Evolutionary conservation across 1,284 basidiomycete species (phyloP).

Genomic region (Microbotryum scabiosae): DNA sequence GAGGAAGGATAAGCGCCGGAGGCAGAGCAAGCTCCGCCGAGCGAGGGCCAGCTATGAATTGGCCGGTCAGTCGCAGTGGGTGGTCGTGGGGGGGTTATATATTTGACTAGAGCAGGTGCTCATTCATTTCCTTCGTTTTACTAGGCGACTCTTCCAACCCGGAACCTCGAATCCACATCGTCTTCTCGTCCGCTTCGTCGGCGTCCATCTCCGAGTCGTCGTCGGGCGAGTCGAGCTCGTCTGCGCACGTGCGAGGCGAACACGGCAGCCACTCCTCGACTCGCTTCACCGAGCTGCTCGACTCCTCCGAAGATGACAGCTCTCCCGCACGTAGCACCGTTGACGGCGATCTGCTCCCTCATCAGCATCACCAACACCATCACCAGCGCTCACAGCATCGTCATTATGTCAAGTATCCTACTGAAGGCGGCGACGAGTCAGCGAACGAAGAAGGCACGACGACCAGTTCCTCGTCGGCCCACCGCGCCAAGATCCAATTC

Average conservation of each 20-base stretch:
- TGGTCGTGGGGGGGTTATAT: too few relatives aligned
- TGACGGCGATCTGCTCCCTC: not conserved
- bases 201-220: slow-evolving; percentile 10
- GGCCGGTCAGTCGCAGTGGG: slow-evolving; percentile 27
- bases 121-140: too few relatives aligned
- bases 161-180: slow-evolving; percentile 39
- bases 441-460: not conserved
- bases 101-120: too few relatives aligned
- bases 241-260: too few relatives aligned
- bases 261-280: too few relatives aligned
- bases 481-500: slow-evolving; percentile 13
- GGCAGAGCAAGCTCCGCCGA: slow-evolving; percentile 32
- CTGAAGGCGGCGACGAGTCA: not conserved
- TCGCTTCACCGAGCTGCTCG: not conserved
- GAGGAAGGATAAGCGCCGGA: slow-evolving; percentile 34
- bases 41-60: slow-evolving; percentile 42
- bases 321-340: not conserved
- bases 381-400: not conserved
- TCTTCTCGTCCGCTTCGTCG: slow-evolving; percentile 34
- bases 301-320: not conserved
- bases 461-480: not conserved
- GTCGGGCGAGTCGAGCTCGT: slow-evolving; percentile 6
- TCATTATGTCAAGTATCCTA: not conserved
- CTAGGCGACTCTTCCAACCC: slow-evolving; percentile 23
- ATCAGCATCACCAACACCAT: not conserved